Percentiles rank a stretch among this genome's conserved stretches.
These are phyloP conservation scores for Pleurotus pulmonarius DNA, from an alignment of 768 basidiomycete species.

Conservation along the genomic window DNA sequence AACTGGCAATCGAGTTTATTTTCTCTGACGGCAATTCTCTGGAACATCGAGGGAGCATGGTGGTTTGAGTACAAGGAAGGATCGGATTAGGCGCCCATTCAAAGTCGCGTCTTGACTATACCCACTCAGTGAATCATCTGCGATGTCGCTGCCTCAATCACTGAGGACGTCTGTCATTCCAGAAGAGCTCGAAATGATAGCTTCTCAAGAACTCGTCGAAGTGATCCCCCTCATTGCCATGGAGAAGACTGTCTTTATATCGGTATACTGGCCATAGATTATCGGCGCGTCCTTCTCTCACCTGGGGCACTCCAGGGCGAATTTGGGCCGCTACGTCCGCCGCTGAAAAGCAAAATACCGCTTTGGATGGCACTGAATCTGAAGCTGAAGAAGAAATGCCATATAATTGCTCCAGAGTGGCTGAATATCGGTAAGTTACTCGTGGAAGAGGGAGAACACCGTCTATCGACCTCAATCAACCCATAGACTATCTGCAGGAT, in stretches of 20 bases:
- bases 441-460: too few relatives aligned
- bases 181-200: conserved; percentile 84
- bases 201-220: conserved; percentile 79
- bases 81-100: too few relatives aligned
- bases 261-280: conserved; percentile 44
- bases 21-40: too few relatives aligned
- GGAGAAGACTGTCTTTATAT: conserved; percentile 89
- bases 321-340: conserved; percentile 91
- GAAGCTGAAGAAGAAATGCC: conserved; percentile 92
- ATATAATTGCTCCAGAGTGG: conserved; percentile 90
- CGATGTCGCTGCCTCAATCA: conserved; percentile 75
- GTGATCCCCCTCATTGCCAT: conserved; percentile 87
- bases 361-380: conserved; percentile 95
- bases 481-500: conserved; percentile 75
- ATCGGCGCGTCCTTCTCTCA: conserved; percentile 10
- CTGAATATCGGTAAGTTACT: conserved; percentile 67
- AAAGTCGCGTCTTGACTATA: too few relatives aligned
- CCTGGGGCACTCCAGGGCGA: conserved; percentile 58
- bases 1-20: too few relatives aligned
- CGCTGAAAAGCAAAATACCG: conserved; percentile 80
- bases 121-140: too few relatives aligned
- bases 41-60: too few relatives aligned
- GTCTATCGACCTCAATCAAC: neutral
- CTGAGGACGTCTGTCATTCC: conserved; percentile 75
- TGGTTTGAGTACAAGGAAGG: too few relatives aligned